These are phyloP conservation scores for Paraconiothyrium sp. DNA, from an alignment of 2,329 filamentous ascomycete species.

Conservation along the genomic window DNA sequence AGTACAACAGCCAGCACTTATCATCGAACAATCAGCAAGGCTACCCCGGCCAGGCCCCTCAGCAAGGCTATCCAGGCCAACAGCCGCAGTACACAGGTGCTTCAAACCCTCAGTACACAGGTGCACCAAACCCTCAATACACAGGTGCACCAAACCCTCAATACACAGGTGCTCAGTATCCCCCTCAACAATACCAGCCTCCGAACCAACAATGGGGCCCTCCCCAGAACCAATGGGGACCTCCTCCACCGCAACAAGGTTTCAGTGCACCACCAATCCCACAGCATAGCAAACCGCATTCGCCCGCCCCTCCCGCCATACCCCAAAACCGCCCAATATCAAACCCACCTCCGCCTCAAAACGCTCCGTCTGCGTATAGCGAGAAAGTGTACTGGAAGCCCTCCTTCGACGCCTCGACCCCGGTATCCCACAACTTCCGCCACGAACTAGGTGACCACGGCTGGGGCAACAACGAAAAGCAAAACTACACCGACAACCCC, in stretches of 20 bases:
- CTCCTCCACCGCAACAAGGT: slow-evolving; percentile 30
- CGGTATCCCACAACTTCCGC: slow-evolving; percentile 63
- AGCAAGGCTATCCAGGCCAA: slow-evolving; percentile 27
- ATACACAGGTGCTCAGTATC: slow-evolving; percentile 15
- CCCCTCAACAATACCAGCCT: slow-evolving; percentile 22
- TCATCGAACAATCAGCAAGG: slow-evolving; percentile 34
- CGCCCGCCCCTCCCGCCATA: slow-evolving; percentile 29
- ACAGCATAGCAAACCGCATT: slow-evolving; percentile 42
- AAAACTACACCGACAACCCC: slow-evolving; percentile 63
- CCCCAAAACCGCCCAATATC: slow-evolving; percentile 42
- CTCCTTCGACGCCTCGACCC: slow-evolving; percentile 57
- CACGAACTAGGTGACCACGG: slow-evolving; percentile 67
- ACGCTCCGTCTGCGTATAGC: slow-evolving; percentile 32
- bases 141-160: not conserved
- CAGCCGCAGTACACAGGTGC: slow-evolving; percentile 30
- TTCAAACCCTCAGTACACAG: slow-evolving; percentile 26
- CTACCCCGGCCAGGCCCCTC: slow-evolving; percentile 28
- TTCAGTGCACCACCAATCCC: slow-evolving; percentile 41
- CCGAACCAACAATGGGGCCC: slow-evolving; percentile 18
- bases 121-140: not conserved
- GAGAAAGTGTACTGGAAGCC: slow-evolving; percentile 63
- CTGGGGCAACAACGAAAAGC: slow-evolving; percentile 70
- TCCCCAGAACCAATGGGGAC: slow-evolving; percentile 33
- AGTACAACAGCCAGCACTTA: slow-evolving; percentile 29
- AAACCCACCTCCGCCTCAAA: slow-evolving; percentile 42